phyloP scores from a whole-genome alignment of 2,329 filamentous ascomycete species.

The Aspergillus phoenicis region DNA sequence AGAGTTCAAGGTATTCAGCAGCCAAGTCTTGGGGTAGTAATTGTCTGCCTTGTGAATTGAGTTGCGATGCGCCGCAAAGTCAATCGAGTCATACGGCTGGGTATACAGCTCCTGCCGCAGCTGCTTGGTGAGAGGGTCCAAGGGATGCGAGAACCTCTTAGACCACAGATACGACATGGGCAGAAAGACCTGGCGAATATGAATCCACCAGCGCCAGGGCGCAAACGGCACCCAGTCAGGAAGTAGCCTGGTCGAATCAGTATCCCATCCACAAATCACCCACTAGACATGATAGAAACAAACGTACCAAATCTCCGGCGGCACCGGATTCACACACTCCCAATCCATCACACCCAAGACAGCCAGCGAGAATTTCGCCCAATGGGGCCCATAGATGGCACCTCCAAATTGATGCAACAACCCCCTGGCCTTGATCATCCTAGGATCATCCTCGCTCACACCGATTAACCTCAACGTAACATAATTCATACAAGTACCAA shows the following conservation, averaged over 20 bases:
- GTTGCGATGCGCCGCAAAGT: conserved; percentile 78
- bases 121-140: conserved; percentile 71
- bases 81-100: conserved; percentile 74
- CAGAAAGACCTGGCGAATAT: conserved; percentile 94
- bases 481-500: conserved; percentile 90
- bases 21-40: conserved; percentile 87
- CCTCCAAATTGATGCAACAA: conserved; percentile 85
- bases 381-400: conserved; percentile 81
- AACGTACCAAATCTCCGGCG: conserved; percentile 80
- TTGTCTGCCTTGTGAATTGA: conserved; percentile 79
- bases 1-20: conserved; percentile 79
- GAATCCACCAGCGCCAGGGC: conserved; percentile 97
- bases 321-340: conserved; percentile 93
- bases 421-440: conserved; percentile 81
- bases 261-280: background rate
- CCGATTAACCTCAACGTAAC: conserved; percentile 77
- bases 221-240: conserved; percentile 89
- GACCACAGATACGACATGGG: conserved; percentile 92
- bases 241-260: conserved; percentile 57
- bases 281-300: conserved; percentile 21
- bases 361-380: conserved; percentile 95
- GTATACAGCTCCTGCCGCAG: conserved; percentile 81
- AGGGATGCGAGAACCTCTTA: conserved; percentile 74
- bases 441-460: conserved; percentile 77
- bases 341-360: conserved; percentile 80